These are phyloP conservation scores for Bullera alba DNA, from an alignment of 768 basidiomycete genomes.

Conservation along the genomic window DNA sequence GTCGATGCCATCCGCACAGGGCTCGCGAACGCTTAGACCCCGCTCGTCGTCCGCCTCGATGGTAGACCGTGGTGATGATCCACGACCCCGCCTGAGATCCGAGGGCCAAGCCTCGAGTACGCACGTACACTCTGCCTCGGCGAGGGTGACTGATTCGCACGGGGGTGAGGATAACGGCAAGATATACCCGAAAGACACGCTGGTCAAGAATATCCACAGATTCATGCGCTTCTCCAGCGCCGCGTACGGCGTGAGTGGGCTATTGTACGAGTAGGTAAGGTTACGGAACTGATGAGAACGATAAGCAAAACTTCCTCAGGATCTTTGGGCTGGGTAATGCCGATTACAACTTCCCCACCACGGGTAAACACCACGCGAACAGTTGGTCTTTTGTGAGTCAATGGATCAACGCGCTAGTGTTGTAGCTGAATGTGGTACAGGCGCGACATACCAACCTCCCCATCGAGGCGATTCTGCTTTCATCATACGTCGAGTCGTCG, in stretches of 20 bases:
- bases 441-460: slow-evolving; percentile 47
- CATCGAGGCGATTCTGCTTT: slow-evolving; percentile 45
- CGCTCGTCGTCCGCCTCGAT: too few species aligned
- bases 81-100: too few species aligned
- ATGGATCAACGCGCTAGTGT: background rate
- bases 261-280: too few species aligned
- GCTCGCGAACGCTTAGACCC: too few species aligned
- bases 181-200: slow-evolving; percentile 29
- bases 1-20: too few species aligned
- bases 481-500: slow-evolving; percentile 42
- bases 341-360: slow-evolving; percentile 45
- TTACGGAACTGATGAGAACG: too few species aligned
- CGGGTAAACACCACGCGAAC: slow-evolving; percentile 40
- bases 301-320: slow-evolving; percentile 43
- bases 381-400: slow-evolving; percentile 36
- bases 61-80: too few species aligned
- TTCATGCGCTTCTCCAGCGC: slow-evolving; percentile 44
- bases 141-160: too few species aligned
- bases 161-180: too few species aligned
- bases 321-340: slow-evolving; percentile 42
- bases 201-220: slow-evolving; percentile 40
- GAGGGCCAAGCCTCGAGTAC: too few species aligned
- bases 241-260: slow-evolving; percentile 38
- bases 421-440: background rate
- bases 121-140: too few species aligned